phyloP scores from a whole-genome alignment of 495 filamentous ascomycete genomes.

The Podospora comata region DNA sequence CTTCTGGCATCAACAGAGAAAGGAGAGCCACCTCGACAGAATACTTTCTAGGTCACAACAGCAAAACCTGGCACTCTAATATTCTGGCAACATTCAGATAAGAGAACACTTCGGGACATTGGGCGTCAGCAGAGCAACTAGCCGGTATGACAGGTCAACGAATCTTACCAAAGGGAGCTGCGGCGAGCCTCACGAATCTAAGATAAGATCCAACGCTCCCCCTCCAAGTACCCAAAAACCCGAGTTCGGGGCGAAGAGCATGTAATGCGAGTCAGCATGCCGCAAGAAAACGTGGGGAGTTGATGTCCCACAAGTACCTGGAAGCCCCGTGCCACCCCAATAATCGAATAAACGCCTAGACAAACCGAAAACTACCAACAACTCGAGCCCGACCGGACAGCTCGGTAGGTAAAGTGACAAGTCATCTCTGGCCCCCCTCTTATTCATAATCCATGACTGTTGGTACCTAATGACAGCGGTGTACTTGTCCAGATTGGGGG shows the following conservation, averaged over 20 bases:
- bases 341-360: neutral
- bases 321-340: neutral
- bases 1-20: neutral
- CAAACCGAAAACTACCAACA: constrained; percentile 4
- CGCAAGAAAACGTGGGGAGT: neutral
- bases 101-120: neutral
- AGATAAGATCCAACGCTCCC: neutral
- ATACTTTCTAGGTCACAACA: neutral
- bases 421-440: neutral
- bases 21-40: neutral
- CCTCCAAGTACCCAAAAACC: neutral
- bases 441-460: neutral
- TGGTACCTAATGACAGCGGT: neutral
- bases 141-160: neutral
- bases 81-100: neutral
- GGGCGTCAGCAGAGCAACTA: neutral
- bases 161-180: neutral
- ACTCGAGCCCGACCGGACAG: neutral
- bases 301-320: neutral
- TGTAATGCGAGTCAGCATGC: neutral
- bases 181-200: neutral
- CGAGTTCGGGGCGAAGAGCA: neutral
- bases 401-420: neutral
- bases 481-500: neutral
- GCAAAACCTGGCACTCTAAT: neutral